Conservation (phyloP, 1,284 basidiomycete genomes). For the Somion occarium region DNA sequence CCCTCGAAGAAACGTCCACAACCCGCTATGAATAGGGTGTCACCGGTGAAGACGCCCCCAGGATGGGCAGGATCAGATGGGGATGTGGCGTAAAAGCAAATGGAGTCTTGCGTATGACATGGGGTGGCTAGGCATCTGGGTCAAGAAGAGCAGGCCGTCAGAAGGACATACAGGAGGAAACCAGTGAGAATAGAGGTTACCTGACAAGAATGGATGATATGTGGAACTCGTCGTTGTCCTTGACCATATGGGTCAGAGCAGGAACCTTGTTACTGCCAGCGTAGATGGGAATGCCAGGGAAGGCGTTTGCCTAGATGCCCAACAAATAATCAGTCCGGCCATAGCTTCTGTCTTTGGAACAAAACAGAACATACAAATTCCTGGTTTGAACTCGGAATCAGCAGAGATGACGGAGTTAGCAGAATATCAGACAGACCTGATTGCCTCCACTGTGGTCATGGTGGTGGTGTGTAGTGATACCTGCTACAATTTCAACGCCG, state of each 20-base stretch:
- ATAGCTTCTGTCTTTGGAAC: no score
- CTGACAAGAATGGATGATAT: slow-evolving; percentile 68
- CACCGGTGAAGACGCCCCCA: slow-evolving; percentile 89
- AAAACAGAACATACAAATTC: slow-evolving; percentile 44
- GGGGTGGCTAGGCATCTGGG: slow-evolving; percentile 83
- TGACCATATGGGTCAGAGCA: slow-evolving; percentile 69
- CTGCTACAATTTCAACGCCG: slow-evolving; percentile 68
- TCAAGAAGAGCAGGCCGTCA: not conserved
- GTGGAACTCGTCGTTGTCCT: slow-evolving; percentile 73
- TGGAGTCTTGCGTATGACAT: slow-evolving; percentile 96
- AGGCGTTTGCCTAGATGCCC: slow-evolving; percentile 60
- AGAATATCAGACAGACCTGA: slow-evolving; percentile 36
- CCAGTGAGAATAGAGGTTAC: slow-evolving; percentile 33
- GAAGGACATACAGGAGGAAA: not conserved
- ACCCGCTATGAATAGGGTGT: slow-evolving; percentile 92
- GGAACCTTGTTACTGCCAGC: slow-evolving; percentile 77
- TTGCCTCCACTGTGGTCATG: slow-evolving; percentile 89
- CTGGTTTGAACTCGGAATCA: slow-evolving; percentile 25
- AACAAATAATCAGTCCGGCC: no score
- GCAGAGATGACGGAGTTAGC: slow-evolving; percentile 4
- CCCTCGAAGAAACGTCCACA: slow-evolving; percentile 99
- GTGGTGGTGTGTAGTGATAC: slow-evolving; percentile 88
- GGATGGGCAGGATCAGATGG: slow-evolving; percentile 45
- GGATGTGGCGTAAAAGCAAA: slow-evolving; percentile 78
- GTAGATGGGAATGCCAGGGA: slow-evolving; percentile 71